phyloP scores from a whole-genome alignment of 345 rosid species.

The Camelina hispida region DNA sequence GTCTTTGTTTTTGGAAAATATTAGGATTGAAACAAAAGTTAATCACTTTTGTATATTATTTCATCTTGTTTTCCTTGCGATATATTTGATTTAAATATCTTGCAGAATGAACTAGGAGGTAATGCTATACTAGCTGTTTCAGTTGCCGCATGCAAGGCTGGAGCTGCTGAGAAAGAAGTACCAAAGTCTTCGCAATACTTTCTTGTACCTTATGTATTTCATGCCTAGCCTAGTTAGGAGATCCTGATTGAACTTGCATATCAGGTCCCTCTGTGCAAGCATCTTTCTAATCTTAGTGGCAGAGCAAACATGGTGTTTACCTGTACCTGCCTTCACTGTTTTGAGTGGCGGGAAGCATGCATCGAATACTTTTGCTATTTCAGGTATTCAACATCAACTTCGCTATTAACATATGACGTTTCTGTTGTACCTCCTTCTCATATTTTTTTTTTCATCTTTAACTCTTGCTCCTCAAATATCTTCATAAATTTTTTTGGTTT shows the following conservation, averaged over 20 bases:
- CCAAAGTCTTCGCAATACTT: slow-evolving; percentile 10
- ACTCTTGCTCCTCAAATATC: neutral
- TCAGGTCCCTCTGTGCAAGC: slow-evolving; percentile 92
- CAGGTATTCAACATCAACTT: slow-evolving; percentile 56
- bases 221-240: slow-evolving; percentile 27
- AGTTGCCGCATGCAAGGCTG: too few relatives aligned
- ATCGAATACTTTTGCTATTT: slow-evolving; percentile 76
- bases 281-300: slow-evolving; percentile 85
- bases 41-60: too few relatives aligned
- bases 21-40: too few relatives aligned
- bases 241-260: slow-evolving; percentile 32
- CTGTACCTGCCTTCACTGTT: slow-evolving; percentile 94
- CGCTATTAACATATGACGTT: neutral
- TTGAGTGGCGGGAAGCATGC: slow-evolving; percentile 93
- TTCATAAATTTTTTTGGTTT: slow-evolving; percentile 12
- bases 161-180: too few relatives aligned
- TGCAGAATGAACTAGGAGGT: too few relatives aligned
- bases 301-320: slow-evolving; percentile 65
- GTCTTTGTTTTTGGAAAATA: too few relatives aligned
- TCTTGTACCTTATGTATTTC: neutral
- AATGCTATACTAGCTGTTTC: too few relatives aligned
- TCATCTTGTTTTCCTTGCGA: too few relatives aligned
- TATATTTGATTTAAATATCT: too few relatives aligned
- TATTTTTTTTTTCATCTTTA: neutral
- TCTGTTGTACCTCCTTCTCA: too few relatives aligned